phyloP scores from a whole-genome alignment of 352 stramenopile species.

The Peronosclerospora sorghi region DNA sequence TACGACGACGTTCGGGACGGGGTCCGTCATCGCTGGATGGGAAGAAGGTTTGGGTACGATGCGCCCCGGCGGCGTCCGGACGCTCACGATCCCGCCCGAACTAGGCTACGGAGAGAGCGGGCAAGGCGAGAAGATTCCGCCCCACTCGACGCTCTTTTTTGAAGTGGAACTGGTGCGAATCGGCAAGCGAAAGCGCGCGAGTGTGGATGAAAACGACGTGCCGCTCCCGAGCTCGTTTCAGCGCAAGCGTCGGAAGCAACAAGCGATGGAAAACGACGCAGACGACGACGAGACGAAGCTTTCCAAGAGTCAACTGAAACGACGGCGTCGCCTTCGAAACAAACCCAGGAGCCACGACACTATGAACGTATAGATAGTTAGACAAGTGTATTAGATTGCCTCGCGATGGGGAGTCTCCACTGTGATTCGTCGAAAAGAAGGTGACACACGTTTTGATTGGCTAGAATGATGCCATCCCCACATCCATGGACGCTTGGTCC shows the following conservation, averaged over 20 bases:
- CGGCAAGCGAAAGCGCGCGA: slow-evolving; percentile 59
- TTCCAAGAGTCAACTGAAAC: slow-evolving; percentile 27
- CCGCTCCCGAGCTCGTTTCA: slow-evolving; percentile 63
- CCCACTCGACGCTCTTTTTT: slow-evolving; percentile 67
- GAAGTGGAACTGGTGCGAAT: slow-evolving; percentile 72
- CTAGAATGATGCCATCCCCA: no score
- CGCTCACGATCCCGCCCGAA: slow-evolving; percentile 51
- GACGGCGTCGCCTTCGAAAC: slow-evolving; percentile 36
- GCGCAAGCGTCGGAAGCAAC: slow-evolving; percentile 49
- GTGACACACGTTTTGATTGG: no score
- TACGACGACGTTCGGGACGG: slow-evolving; percentile 43
- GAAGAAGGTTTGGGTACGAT: slow-evolving; percentile 74
- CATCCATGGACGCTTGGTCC: slow-evolving; percentile 20
- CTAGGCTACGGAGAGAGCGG: slow-evolving; percentile 50
- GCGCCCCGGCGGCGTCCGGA: slow-evolving; percentile 41
- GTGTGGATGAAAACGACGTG: slow-evolving; percentile 46
- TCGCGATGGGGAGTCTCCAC: no score
- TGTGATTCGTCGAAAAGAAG: no score
- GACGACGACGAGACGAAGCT: slow-evolving; percentile 18
- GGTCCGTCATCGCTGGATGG: slow-evolving; percentile 69
- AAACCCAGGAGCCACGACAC: slow-evolving; percentile 10
- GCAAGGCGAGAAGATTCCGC: slow-evolving; percentile 69
- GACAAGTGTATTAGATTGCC: no score
- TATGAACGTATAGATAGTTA: no score
- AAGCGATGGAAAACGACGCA: slow-evolving; percentile 13